phyloP scores from a whole-genome alignment of 208 protist genomes.

The Acanthamoeba castellanii region DNA sequence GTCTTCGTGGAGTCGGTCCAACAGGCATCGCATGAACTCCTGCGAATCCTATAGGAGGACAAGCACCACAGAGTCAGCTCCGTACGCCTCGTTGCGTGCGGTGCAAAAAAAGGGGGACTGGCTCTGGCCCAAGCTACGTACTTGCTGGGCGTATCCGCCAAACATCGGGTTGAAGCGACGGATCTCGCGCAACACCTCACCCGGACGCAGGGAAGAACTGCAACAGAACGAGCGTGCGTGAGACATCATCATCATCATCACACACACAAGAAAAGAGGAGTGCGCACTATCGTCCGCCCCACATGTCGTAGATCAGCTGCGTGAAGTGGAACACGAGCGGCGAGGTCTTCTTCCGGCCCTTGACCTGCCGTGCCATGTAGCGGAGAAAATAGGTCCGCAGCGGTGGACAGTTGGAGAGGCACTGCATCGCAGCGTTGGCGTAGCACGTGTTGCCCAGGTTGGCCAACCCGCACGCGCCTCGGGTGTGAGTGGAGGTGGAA shows the following conservation, averaged over 20 bases:
- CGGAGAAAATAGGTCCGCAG: slow-evolving; percentile 89
- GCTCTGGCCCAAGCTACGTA: too few relatives aligned
- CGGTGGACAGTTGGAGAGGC: slow-evolving; percentile 92
- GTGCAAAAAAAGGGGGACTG: too few relatives aligned
- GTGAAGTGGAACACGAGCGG: not conserved
- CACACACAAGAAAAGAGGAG: not conserved
- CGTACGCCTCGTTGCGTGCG: too few relatives aligned
- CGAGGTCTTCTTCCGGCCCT: not conserved
- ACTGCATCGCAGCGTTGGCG: slow-evolving; percentile 96
- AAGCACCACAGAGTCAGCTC: too few relatives aligned
- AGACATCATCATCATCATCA: not conserved
- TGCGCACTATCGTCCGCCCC: not conserved
- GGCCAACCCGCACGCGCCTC: slow-evolving; percentile 87
- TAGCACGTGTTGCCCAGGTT: slow-evolving; percentile 99
- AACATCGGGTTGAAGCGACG: not conserved
- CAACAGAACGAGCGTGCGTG: too few relatives aligned
- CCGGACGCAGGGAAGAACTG: not conserved
- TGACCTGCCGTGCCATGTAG: not conserved
- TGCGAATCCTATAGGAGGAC: slow-evolving; percentile 64
- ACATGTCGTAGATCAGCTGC: not conserved
- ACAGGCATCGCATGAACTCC: slow-evolving; percentile 87
- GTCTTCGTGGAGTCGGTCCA: slow-evolving; percentile 83
- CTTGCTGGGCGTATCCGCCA: not conserved
- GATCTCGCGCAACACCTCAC: not conserved
- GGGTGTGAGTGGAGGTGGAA: slow-evolving; percentile 5